phyloP scores from a whole-genome alignment of 257 asterid species.

The Nicotiana benthamiana region DNA sequence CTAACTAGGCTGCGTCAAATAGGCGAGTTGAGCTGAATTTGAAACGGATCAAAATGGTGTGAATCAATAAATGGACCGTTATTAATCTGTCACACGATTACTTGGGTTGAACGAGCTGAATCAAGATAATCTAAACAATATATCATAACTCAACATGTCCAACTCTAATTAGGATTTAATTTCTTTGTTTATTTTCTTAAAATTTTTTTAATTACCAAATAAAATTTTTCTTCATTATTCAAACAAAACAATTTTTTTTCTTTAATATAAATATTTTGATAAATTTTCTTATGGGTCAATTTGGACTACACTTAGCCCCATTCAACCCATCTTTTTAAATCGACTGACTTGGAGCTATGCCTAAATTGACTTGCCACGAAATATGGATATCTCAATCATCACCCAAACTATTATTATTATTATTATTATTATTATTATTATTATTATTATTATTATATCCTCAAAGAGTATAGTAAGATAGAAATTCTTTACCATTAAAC shows the following conservation, averaged over 20 bases:
- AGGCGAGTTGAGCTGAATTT: neutral
- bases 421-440: too few species aligned
- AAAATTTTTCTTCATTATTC: too few species aligned
- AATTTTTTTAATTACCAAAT: too few species aligned
- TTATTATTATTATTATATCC: too few species aligned
- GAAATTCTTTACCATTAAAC: too few species aligned
- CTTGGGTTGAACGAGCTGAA: neutral
- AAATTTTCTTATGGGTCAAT: neutral
- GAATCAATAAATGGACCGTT: neutral
- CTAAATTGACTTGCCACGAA: neutral
- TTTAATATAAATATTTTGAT: too few species aligned
- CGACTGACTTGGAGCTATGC: neutral
- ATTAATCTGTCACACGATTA: neutral
- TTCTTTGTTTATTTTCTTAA: too few species aligned
- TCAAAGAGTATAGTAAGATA: too few species aligned
- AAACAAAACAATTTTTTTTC: too few species aligned
- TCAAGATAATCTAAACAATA: neutral
- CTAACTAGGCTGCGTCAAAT: neutral
- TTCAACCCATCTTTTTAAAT: too few species aligned
- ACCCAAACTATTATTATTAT: too few species aligned
- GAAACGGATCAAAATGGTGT: neutral
- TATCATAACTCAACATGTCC: neutral
- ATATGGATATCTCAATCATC: too few species aligned
- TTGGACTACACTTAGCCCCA: neutral
- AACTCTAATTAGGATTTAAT: neutral